phyloP scores from a whole-genome alignment of 176 grass and related monocot species.

The Areca catechu region DNA sequence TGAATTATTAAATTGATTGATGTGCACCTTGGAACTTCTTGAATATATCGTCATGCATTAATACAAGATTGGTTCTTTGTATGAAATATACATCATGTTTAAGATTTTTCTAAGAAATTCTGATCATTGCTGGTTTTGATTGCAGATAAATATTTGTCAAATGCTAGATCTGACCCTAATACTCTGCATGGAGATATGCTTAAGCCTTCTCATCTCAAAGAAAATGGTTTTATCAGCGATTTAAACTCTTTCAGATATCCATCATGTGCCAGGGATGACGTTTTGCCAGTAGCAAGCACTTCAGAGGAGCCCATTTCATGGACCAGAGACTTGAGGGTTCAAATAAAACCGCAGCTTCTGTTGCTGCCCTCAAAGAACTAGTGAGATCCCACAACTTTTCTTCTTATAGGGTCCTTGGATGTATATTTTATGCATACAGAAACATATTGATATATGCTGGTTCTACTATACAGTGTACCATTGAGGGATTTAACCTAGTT shows the following conservation, averaged over 20 bases:
- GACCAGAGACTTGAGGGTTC: slow-evolving; percentile 33
- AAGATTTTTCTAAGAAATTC: slow-evolving; percentile 16
- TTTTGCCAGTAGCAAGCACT: slow-evolving; percentile 50
- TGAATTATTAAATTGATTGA: too few relatives aligned
- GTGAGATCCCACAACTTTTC: slow-evolving; percentile 28
- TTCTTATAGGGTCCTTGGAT: too few relatives aligned
- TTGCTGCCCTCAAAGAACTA: slow-evolving; percentile 66
- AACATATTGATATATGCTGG: slow-evolving; percentile 10
- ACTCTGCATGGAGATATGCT: not conserved
- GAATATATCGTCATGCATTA: too few relatives aligned
- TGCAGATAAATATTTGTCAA: slow-evolving; percentile 67
- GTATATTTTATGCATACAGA: too few relatives aligned
- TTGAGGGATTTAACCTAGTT: slow-evolving; percentile 57
- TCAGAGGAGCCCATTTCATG: slow-evolving; percentile 49
- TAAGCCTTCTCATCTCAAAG: slow-evolving; percentile 30
- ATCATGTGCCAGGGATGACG: slow-evolving; percentile 26
- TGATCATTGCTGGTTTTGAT: slow-evolving; percentile 25
- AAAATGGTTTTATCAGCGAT: slow-evolving; percentile 48
- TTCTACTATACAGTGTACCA: slow-evolving; percentile 41
- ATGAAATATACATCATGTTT: too few relatives aligned
- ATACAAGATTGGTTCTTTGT: too few relatives aligned
- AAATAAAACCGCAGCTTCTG: slow-evolving; percentile 23
- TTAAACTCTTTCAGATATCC: slow-evolving; percentile 37
- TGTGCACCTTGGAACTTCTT: too few relatives aligned
- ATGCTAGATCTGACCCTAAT: slow-evolving; percentile 35